A percentile compares a stretch with the other conserved stretches of the same genome.
Evolutionary conservation across 2,329 filamentous ascomycete genomes (phyloP).

Genomic region (Diplodia mutila): DNA sequence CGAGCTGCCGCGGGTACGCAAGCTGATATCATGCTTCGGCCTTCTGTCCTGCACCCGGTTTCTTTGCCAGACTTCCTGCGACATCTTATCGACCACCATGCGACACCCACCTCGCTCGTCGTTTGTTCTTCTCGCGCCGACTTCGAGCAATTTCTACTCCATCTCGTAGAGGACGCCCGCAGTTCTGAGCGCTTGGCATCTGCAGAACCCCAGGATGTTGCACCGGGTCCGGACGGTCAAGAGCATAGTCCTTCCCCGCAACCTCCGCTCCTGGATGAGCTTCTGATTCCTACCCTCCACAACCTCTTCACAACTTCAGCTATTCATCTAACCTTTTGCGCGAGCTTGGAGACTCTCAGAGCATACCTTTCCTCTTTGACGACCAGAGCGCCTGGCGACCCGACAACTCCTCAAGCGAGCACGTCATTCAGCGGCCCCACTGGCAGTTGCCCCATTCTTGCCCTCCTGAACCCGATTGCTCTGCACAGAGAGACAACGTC

Average conservation of each 20-base stretch:
- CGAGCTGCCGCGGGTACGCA: background rate
- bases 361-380: conserved; percentile 66
- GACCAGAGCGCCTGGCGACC: background rate
- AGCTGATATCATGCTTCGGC: conserved; percentile 3
- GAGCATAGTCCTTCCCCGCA: conserved; percentile 27
- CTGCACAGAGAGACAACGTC: conserved; percentile 71
- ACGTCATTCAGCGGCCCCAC: conserved; percentile 31
- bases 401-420: background rate
- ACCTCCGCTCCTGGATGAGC: conserved; percentile 29
- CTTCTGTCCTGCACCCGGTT: conserved; percentile 37
- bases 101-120: conserved; percentile 67
- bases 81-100: conserved; percentile 63
- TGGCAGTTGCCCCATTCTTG: conserved; percentile 39
- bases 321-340: conserved; percentile 72
- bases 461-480: conserved; percentile 68
- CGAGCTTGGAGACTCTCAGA: conserved; percentile 75
- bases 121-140: conserved; percentile 68
- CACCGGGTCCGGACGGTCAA: background rate
- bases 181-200: conserved; percentile 46
- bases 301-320: conserved; percentile 70
- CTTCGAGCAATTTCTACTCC: conserved; percentile 64
- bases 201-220: conserved; percentile 30
- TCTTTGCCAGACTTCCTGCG: conserved; percentile 59
- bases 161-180: conserved; percentile 29
- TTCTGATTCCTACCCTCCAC: conserved; percentile 68